Evolutionary conservation across 2,329 filamentous ascomycete genomes (phyloP).

Genomic region (Neopestalotiopsis clavispora): DNA sequence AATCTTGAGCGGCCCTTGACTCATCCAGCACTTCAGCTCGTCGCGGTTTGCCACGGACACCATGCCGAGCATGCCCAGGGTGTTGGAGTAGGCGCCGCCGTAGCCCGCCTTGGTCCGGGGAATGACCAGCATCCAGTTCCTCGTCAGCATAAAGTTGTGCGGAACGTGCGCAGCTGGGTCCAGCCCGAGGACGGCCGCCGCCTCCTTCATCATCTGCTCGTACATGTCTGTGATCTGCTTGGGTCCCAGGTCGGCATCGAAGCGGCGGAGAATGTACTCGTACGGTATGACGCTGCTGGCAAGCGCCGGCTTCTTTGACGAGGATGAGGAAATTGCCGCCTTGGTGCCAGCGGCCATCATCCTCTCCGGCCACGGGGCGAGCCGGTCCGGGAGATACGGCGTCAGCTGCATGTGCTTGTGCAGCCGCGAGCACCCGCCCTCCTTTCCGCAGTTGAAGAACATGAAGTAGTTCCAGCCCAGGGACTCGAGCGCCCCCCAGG

Average conservation of each 20-base stretch:
- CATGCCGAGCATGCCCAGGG: constrained; percentile 52
- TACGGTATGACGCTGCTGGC: constrained; percentile 36
- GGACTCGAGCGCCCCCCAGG: constrained; percentile 35
- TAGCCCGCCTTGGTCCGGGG: constrained; percentile 43
- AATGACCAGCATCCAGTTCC: constrained; percentile 51
- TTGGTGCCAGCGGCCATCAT: neutral
- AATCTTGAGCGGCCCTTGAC: constrained; percentile 39
- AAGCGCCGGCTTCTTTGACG: constrained; percentile 17
- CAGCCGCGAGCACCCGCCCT: constrained; percentile 49
- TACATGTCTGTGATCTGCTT: constrained; percentile 31
- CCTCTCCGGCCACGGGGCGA: constrained; percentile 30
- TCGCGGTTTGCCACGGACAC: constrained; percentile 41
- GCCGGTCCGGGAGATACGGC: constrained; percentile 35
- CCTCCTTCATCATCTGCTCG: constrained; percentile 27
- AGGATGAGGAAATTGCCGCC: too few species aligned
- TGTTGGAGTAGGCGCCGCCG: constrained; percentile 46
- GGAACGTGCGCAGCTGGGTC: constrained; percentile 30
- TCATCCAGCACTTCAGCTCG: constrained; percentile 42
- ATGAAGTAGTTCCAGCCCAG: constrained; percentile 39
- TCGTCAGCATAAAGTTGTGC: constrained; percentile 51
- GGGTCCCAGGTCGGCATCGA: constrained; percentile 31
- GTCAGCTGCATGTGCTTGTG: constrained; percentile 56
- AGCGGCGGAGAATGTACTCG: constrained; percentile 37
- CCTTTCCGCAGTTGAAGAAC: constrained; percentile 52
- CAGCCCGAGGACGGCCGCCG: constrained; percentile 21